Evolutionary conservation across 345 rosid species (phyloP).

Genomic region (Aquilaria malaccensis): DNA sequence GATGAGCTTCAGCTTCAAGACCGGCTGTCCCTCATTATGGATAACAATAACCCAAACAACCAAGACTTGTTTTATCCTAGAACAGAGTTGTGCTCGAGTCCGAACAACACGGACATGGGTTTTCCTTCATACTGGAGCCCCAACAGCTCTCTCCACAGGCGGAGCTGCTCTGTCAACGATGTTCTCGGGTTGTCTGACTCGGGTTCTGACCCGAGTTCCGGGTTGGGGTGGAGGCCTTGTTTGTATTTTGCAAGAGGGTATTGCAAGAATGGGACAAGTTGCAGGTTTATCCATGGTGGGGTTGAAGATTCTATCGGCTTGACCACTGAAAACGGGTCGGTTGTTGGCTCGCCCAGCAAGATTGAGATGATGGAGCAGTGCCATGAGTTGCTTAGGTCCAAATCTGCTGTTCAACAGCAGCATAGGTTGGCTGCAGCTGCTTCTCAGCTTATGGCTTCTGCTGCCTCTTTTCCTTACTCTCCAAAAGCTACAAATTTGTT

Average conservation of each 20-base stretch:
- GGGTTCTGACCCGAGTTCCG: conserved; percentile 47
- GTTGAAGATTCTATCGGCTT: conserved; percentile 29
- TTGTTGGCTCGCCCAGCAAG: conserved; percentile 74
- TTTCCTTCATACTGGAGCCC: conserved; percentile 34
- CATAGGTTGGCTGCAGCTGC: conserved; percentile 47
- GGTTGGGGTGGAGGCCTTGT: conserved; percentile 85
- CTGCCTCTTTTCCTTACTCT: conserved; percentile 53
- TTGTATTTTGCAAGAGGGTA: conserved; percentile 85
- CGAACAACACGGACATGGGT: conserved; percentile 23
- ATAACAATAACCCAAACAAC: conserved; percentile 26
- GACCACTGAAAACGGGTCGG: conserved; percentile 22
- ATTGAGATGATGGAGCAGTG: conserved; percentile 55
- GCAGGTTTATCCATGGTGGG: conserved; percentile 71
- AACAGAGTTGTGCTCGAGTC: conserved; percentile 30
- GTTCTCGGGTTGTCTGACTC: conserved; percentile 63
- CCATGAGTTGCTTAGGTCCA: conserved; percentile 76
- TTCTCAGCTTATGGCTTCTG: conserved; percentile 45
- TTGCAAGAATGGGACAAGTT: conserved; percentile 80
- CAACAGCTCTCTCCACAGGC: conserved; percentile 32
- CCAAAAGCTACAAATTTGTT: conserved; percentile 55
- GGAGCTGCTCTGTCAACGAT: conserved; percentile 74
- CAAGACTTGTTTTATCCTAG: conserved; percentile 40
- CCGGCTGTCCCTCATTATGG: conserved; percentile 59
- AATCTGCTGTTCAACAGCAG: conserved; percentile 39
- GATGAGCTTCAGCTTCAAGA: conserved; percentile 68